Conservation (phyloP, 139 green algal species). For the Protoeuglena noctilucae region DNA sequence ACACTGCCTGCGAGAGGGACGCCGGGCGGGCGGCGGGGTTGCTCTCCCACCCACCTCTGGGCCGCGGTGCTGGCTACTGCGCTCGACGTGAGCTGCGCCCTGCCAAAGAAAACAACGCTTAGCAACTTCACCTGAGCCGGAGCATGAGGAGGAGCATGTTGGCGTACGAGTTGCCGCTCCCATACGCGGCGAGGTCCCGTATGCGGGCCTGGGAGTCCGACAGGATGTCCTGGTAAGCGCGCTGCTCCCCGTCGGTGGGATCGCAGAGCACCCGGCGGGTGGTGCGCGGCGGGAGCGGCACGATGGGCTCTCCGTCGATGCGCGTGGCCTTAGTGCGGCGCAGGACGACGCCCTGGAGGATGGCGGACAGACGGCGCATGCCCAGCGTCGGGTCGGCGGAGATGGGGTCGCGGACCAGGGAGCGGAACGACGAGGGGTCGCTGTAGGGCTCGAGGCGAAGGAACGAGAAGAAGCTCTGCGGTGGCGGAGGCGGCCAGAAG, state of each 20-base stretch:
- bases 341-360: conserved; percentile 50
- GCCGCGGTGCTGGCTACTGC: too few species aligned
- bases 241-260: conserved; percentile 37
- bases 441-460: conserved; percentile 40
- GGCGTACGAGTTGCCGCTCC: conserved; percentile 38
- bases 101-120: too few species aligned
- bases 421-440: conserved; percentile 32
- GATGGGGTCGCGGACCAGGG: conserved; percentile 38
- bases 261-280: too few species aligned
- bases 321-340: conserved; percentile 56
- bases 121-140: too few species aligned
- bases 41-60: too few species aligned
- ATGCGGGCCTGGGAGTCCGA: conserved; percentile 10
- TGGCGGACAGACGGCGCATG: conserved; percentile 29
- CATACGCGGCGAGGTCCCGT: background rate
- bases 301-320: conserved; percentile 52
- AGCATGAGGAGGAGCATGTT: conserved; percentile 73
- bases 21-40: too few species aligned
- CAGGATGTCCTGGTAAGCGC: conserved; percentile 36
- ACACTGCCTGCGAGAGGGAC: too few species aligned
- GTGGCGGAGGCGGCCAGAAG: too few species aligned
- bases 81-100: too few species aligned
- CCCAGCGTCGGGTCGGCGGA: conserved; percentile 11
- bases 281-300: conserved; percentile 37
- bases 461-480: conserved; percentile 18